Percentiles rank a stretch among this genome's conserved stretches.
Evolutionary conservation across 768 basidiomycete species (phyloP).

Genomic region (Lyophyllum shimeji): DNA sequence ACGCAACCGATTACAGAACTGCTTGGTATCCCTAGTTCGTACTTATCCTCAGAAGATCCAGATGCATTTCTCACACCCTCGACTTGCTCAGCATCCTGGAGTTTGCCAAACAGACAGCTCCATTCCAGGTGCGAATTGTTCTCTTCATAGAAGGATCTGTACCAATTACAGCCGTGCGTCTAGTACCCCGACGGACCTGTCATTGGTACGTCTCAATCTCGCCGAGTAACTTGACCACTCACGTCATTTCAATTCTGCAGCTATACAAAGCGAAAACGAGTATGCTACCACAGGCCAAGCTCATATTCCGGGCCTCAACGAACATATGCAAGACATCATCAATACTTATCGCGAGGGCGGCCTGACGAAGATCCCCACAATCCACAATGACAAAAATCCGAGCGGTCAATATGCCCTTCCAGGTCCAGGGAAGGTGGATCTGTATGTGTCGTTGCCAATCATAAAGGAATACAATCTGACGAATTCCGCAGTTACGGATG

Average conservation of each 20-base stretch:
- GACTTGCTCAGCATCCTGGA: constrained; percentile 19
- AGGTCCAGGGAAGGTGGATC: constrained; percentile 34
- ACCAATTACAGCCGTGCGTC: constrained; percentile 11
- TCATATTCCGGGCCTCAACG: constrained; percentile 31
- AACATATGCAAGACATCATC: constrained; percentile 44
- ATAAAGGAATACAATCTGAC: not conserved
- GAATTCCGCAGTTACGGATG: constrained; percentile 38
- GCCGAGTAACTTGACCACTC: not conserved
- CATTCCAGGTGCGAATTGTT: constrained; percentile 30
- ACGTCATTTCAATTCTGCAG: constrained; percentile 6
- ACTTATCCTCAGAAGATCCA: not conserved
- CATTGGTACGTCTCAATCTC: constrained; percentile 27
- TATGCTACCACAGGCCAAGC: constrained; percentile 30
- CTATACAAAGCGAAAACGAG: constrained; percentile 48
- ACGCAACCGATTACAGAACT: constrained; percentile 51
- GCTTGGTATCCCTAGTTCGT: constrained; percentile 50
- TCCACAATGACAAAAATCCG: constrained; percentile 34
- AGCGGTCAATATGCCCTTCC: constrained; percentile 27
- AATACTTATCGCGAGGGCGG: constrained; percentile 34
- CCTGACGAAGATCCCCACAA: constrained; percentile 34
- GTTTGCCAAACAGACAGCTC: constrained; percentile 31
- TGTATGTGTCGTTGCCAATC: constrained; percentile 18
- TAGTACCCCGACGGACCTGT: constrained; percentile 44
- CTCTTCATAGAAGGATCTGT: constrained; percentile 3
- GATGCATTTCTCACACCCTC: not conserved